Percentiles rank a stretch among this genome's conserved stretches.
Conservation (phyloP, 768 basidiomycete genomes). For the Boletus barrowsii region DNA sequence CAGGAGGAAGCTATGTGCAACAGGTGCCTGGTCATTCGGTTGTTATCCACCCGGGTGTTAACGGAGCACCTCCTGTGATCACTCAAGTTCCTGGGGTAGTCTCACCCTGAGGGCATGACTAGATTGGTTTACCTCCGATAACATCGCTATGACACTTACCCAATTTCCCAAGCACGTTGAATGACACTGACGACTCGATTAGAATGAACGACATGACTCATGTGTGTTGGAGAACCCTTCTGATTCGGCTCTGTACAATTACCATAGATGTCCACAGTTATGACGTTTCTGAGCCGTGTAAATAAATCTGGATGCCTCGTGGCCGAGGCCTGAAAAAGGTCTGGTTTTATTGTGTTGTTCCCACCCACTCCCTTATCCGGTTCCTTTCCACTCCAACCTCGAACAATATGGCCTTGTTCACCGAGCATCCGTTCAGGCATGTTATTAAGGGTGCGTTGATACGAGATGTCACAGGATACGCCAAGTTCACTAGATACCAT, state of each 20-base stretch:
- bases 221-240: background rate
- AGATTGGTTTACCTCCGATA: background rate
- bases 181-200: constrained; percentile 10
- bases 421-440: constrained; percentile 33
- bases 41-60: constrained; percentile 63
- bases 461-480: background rate
- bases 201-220: constrained; percentile 7
- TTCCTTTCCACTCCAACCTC: constrained; percentile 12
- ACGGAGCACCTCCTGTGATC: constrained; percentile 59
- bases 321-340: constrained; percentile 25
- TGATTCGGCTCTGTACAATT: constrained; percentile 10
- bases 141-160: background rate
- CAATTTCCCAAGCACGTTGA: background rate
- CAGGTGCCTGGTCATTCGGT: constrained; percentile 60
- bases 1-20: constrained; percentile 39
- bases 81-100: constrained; percentile 51
- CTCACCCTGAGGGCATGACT: constrained; percentile 11
- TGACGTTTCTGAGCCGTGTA: background rate
- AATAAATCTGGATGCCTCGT: constrained; percentile 27
- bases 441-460: constrained; percentile 28
- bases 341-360: constrained; percentile 11
- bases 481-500: constrained; percentile 11
- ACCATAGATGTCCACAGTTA: background rate
- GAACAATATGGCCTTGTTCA: constrained; percentile 30
- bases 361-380: constrained; percentile 26